A percentile compares a stretch with the other conserved stretches of the same genome.
Evolutionary conservation across 495 filamentous ascomycete species (phyloP).

Genomic region (Neurospora terricola): DNA sequence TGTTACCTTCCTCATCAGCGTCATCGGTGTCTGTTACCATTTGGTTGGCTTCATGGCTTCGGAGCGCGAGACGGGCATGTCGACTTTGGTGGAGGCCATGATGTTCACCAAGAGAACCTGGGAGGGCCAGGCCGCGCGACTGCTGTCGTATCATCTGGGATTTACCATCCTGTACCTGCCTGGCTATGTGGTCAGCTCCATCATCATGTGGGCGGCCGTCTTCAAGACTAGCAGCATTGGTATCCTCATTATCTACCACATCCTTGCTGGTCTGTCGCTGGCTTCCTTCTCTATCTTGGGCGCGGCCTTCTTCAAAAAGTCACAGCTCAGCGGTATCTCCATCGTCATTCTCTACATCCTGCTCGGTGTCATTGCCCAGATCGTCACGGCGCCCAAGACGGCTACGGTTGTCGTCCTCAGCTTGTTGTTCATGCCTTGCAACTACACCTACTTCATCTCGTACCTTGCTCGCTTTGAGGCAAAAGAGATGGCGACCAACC

Average conservation of each 20-base stretch:
- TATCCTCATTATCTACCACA: constrained; percentile 51
- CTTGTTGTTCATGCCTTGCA: constrained; percentile 67
- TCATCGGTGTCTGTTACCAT: constrained; percentile 66
- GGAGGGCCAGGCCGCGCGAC: constrained; percentile 57
- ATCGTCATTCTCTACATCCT: constrained; percentile 54
- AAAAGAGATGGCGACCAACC: constrained; percentile 41
- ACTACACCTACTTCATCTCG: constrained; percentile 63
- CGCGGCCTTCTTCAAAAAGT: constrained; percentile 63
- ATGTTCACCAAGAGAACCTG: constrained; percentile 57
- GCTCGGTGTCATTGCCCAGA: constrained; percentile 60
- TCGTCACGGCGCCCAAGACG: constrained; percentile 44
- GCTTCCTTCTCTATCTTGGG: constrained; percentile 61
- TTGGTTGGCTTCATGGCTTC: constrained; percentile 65
- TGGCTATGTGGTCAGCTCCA: constrained; percentile 57
- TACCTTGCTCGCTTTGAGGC: constrained; percentile 59
- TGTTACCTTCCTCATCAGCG: constrained; percentile 56
- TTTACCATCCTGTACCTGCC: constrained; percentile 60
- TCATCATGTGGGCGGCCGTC: constrained; percentile 50
- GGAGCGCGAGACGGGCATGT: constrained; percentile 71
- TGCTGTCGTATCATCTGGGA: constrained; percentile 57
- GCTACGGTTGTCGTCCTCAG: constrained; percentile 51
- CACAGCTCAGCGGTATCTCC: constrained; percentile 66
- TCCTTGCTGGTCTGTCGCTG: constrained; percentile 55
- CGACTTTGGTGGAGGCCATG: constrained; percentile 72
- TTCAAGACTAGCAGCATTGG: constrained; percentile 50